These are phyloP conservation scores for Boeremia exigua DNA, from an alignment of 2,329 filamentous ascomycete genomes.

Conservation along the genomic window DNA sequence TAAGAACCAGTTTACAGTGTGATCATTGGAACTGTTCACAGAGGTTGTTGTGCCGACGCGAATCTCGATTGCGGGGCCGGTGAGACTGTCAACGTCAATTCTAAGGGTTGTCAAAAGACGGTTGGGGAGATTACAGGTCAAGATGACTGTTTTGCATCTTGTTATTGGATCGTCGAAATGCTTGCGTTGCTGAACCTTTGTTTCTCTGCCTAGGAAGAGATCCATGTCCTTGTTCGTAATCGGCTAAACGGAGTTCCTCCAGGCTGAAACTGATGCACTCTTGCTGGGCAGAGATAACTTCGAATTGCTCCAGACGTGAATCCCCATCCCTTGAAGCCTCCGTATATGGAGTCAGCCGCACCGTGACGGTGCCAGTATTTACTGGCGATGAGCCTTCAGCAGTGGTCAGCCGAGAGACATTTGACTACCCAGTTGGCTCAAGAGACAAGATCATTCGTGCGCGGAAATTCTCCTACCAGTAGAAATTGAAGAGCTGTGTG, in stretches of 20 bases:
- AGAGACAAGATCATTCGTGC: not conserved
- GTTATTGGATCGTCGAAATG: not conserved
- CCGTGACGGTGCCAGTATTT: not conserved
- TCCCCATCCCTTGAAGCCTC: not conserved
- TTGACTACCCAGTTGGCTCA: not conserved
- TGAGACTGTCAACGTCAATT: slow-evolving; percentile 7
- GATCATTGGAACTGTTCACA: not conserved
- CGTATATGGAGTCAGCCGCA: not conserved
- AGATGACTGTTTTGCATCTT: slow-evolving; percentile 6
- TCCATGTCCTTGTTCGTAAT: slow-evolving; percentile 4
- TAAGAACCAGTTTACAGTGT: slow-evolving; percentile 10
- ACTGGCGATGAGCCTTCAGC: not conserved
- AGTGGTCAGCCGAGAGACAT: not conserved
- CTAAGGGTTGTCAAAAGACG: not conserved
- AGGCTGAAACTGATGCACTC: slow-evolving; percentile 4
- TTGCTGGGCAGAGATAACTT: slow-evolving; percentile 5
- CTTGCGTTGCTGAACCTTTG: not conserved
- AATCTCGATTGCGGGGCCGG: slow-evolving; percentile 11
- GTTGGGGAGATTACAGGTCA: slow-evolving; percentile 4
- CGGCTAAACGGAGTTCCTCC: slow-evolving; percentile 13
- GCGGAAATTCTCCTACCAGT: not conserved
- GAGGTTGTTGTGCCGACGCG: slow-evolving; percentile 5
- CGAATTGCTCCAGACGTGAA: not conserved
- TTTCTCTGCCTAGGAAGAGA: not conserved
- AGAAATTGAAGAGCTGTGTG: not conserved